Conservation (phyloP, 2,329 filamentous ascomycete species). For the Fusarium haematococcum region DNA sequence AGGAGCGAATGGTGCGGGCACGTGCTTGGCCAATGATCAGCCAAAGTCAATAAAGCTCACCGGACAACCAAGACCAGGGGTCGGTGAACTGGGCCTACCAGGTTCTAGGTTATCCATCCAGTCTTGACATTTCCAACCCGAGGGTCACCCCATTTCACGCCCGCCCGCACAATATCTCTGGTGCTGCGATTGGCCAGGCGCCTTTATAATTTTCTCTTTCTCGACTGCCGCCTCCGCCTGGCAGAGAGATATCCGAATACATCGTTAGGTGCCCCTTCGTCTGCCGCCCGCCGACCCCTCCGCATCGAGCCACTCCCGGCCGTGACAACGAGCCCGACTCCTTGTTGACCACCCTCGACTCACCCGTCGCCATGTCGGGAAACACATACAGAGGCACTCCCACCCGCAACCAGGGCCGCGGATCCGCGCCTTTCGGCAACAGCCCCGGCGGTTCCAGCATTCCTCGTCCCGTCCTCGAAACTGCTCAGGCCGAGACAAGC, state of each 20-base stretch:
- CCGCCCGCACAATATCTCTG: conserved; percentile 39
- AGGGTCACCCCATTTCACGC: conserved; percentile 45
- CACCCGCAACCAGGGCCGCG: conserved; percentile 69
- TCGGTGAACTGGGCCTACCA: conserved; percentile 16
- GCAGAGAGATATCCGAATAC: conserved; percentile 26
- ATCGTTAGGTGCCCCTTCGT: conserved; percentile 12
- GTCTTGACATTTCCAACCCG: conserved; percentile 28
- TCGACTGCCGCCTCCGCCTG: conserved; percentile 24
- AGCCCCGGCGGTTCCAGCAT: conserved; percentile 75
- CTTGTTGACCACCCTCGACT: conserved; percentile 29
- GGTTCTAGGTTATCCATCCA: conserved; percentile 18
- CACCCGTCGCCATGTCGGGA: conserved; percentile 61
- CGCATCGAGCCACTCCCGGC: conserved; percentile 33
- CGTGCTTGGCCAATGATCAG: conserved; percentile 14
- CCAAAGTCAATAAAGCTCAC: conserved; percentile 36
- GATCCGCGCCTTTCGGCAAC: conserved; percentile 69
- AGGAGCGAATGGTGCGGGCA: not conserved
- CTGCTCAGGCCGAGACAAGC: conserved; percentile 64
- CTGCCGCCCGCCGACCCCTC: conserved; percentile 23
- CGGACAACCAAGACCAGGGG: conserved; percentile 31
- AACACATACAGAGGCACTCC: conserved; percentile 78
- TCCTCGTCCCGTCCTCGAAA: conserved; percentile 77
- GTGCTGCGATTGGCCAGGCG: conserved; percentile 42
- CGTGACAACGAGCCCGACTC: conserved; percentile 32
- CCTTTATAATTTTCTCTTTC: conserved; percentile 23